Evolutionary conservation across 306 rosid species (phyloP).

Genomic region (Vicia villosa): DNA sequence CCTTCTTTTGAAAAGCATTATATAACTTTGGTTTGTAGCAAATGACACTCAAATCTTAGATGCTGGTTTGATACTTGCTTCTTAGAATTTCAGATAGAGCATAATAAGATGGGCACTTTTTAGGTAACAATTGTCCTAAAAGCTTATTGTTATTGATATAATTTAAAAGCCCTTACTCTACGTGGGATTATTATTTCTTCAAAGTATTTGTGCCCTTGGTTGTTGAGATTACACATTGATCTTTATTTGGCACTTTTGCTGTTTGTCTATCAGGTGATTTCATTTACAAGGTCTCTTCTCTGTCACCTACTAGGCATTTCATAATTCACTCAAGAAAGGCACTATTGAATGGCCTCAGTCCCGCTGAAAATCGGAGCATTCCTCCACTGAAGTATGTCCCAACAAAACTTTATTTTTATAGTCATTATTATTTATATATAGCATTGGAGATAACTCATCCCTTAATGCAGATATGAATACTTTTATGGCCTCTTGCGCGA

Average conservation of each 20-base stretch:
- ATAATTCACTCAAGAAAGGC: conserved; percentile 94
- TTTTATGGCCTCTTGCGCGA: conserved; percentile 90
- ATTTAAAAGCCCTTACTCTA: conserved; percentile 13
- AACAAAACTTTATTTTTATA: conserved; percentile 18
- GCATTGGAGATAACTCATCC: conserved; percentile 23
- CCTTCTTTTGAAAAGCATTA: neutral
- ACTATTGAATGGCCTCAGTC: conserved; percentile 88
- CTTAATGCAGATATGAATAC: conserved; percentile 78
- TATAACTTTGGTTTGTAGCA: neutral
- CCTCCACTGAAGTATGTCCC: conserved; percentile 88
- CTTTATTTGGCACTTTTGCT: conserved; percentile 22
- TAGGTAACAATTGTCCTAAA: conserved; percentile 12
- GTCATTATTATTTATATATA: conserved; percentile 21
- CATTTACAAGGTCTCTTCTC: conserved; percentile 91
- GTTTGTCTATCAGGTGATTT: conserved; percentile 87
- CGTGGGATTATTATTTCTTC: conserved; percentile 13
- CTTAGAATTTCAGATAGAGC: neutral
- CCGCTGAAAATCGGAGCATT: conserved; percentile 93
- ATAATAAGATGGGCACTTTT: conserved; percentile 2
- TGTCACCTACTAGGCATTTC: conserved; percentile 89
- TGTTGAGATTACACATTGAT: conserved; percentile 36
- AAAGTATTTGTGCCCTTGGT: conserved; percentile 9
- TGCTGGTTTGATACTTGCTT: neutral
- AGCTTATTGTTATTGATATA: neutral
- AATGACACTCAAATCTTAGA: neutral